phyloP scores from a whole-genome alignment of 345 rosid genomes.

The Erucastrum elatum region DNA sequence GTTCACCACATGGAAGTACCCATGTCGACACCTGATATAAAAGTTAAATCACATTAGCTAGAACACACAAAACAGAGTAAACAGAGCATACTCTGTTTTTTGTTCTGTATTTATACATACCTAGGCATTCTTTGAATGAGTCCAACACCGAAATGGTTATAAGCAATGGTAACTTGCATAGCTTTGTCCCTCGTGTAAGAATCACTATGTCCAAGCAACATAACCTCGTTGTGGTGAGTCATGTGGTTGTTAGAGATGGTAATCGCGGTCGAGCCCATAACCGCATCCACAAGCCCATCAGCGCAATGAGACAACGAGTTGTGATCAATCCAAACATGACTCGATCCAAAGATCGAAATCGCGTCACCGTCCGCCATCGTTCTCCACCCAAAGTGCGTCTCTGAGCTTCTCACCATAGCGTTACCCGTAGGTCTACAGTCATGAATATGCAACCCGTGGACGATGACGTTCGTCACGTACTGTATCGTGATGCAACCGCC shows the following conservation, averaged over 20 bases:
- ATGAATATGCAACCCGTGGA: constrained; percentile 89
- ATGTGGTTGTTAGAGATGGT: constrained; percentile 89
- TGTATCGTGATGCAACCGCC: constrained; percentile 94
- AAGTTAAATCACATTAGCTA: background rate
- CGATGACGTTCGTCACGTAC: constrained; percentile 77
- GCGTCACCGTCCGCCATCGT: constrained; percentile 95
- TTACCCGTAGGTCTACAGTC: constrained; percentile 94
- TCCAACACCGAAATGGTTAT: constrained; percentile 93
- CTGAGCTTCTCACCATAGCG: constrained; percentile 90
- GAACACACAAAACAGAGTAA: constrained; percentile 1
- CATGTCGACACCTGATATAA: constrained; percentile 78
- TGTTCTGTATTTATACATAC: constrained; percentile 37
- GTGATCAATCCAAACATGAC: constrained; percentile 94
- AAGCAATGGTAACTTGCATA: constrained; percentile 96
- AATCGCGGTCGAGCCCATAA: constrained; percentile 96
- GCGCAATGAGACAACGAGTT: constrained; percentile 88
- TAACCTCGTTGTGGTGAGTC: constrained; percentile 96
- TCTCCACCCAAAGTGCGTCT: constrained; percentile 85
- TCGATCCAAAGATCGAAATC: constrained; percentile 83
- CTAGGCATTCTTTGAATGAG: constrained; percentile 98
- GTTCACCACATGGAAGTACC: constrained; percentile 95
- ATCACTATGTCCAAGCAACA: constrained; percentile 90
- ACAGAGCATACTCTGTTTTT: constrained; percentile 13
- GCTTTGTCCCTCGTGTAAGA: constrained; percentile 78
- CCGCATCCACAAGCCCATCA: constrained; percentile 94